These are phyloP conservation scores for Fomitopsis pulvina DNA, from an alignment of 768 basidiomycete genomes.

Conservation along the genomic window DNA sequence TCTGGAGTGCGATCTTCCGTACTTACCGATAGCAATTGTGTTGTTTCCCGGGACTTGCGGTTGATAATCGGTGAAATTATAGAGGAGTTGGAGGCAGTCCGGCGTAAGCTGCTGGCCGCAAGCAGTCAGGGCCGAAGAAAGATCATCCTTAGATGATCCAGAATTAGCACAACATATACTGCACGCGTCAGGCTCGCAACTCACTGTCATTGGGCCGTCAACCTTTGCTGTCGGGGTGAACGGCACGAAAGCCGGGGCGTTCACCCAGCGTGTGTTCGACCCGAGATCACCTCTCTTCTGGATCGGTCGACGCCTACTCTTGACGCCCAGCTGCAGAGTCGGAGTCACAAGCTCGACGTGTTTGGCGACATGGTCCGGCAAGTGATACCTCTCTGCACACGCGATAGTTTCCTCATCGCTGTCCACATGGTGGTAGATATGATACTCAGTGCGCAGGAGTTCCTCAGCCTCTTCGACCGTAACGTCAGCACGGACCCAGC, in stretches of 20 bases:
- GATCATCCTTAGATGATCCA: conserved; percentile 1
- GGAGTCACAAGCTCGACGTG: conserved; percentile 67
- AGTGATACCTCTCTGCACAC: conserved; percentile 55
- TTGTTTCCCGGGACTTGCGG: conserved; percentile 20
- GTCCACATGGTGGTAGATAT: conserved; percentile 49
- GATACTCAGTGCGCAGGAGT: conserved; percentile 42
- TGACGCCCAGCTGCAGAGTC: conserved; percentile 52
- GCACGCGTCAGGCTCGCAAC: background rate
- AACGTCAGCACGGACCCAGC: conserved; percentile 36
- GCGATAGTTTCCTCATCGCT: conserved; percentile 45
- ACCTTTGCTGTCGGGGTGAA: background rate
- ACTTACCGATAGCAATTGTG: conserved; percentile 24
- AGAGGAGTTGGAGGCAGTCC: conserved; percentile 25
- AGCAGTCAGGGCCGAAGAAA: conserved; percentile 11
- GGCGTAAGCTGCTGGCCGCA: conserved; percentile 24
- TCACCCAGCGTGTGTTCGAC: background rate
- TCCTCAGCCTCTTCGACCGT: conserved; percentile 37
- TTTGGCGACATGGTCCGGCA: conserved; percentile 48
- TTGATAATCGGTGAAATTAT: conserved; percentile 22
- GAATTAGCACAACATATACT: background rate
- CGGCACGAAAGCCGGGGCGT: conserved; percentile 4
- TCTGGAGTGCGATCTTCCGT: background rate
- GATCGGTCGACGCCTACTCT: conserved; percentile 14
- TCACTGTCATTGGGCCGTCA: background rate
- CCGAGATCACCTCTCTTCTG: background rate